Conservation (phyloP, 2,329 filamentous ascomycete species). For the Diplocarpon mali region DNA sequence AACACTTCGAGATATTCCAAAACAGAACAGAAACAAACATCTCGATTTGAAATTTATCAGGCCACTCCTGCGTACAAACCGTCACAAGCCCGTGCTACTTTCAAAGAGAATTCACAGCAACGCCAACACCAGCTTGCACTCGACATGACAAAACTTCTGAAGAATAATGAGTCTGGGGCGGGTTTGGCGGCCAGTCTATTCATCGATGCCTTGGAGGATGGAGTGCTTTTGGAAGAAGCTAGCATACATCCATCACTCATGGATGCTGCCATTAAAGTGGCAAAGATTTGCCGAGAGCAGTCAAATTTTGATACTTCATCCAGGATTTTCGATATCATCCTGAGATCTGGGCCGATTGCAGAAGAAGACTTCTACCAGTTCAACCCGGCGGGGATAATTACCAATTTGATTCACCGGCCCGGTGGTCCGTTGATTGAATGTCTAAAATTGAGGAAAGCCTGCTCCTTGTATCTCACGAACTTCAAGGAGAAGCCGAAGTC, state of each 20-base stretch:
- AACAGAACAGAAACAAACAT: neutral
- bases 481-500: slow-evolving; percentile 15
- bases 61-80: neutral
- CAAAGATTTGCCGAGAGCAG: slow-evolving; percentile 8
- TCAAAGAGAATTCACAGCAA: slow-evolving; percentile 1
- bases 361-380: slow-evolving; percentile 16
- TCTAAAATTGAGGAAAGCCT: slow-evolving; percentile 13
- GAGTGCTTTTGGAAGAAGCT: slow-evolving; percentile 5
- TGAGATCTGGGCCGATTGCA: slow-evolving; percentile 11
- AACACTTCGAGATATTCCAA: neutral
- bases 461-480: slow-evolving; percentile 19
- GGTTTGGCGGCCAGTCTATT: slow-evolving; percentile 17
- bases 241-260: slow-evolving; percentile 10
- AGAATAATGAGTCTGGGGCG: slow-evolving; percentile 8
- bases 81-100: neutral
- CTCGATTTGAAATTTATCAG: too few relatives aligned
- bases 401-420: slow-evolving; percentile 4
- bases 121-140: slow-evolving; percentile 15
- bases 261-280: slow-evolving; percentile 13
- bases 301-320: slow-evolving; percentile 10
- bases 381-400: slow-evolving; percentile 13
- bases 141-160: slow-evolving; percentile 16
- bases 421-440: too few relatives aligned
- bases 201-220: slow-evolving; percentile 19
- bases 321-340: slow-evolving; percentile 16